phyloP scores from a whole-genome alignment of 805 yeast species.

The Zygosaccharomyces siamensis region DNA sequence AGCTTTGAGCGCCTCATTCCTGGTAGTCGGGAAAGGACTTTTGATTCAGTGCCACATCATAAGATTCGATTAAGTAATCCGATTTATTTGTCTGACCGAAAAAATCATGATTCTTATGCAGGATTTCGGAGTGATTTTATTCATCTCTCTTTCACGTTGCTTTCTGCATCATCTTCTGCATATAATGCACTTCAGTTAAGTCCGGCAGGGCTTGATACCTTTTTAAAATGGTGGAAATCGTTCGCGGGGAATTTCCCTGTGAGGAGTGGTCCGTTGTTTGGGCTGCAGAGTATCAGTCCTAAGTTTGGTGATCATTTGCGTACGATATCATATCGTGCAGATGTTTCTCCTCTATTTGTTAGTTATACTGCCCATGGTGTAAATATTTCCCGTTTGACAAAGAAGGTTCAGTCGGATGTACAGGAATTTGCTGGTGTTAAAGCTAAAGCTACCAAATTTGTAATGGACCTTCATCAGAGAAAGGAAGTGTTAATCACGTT shows the following conservation, averaged over 20 bases:
- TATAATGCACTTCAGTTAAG: constrained; percentile 75
- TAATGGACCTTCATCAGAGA: constrained; percentile 64
- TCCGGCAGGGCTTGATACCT: constrained; percentile 62
- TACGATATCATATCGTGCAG: constrained; percentile 76
- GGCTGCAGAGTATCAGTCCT: constrained; percentile 46
- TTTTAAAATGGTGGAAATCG: constrained; percentile 80
- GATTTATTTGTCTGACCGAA: constrained; percentile 40
- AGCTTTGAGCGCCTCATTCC: constrained; percentile 45
- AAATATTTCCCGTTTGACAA: constrained; percentile 30
- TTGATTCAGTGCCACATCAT: constrained; percentile 54
- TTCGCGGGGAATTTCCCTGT: constrained; percentile 82
- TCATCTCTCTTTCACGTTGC: constrained; percentile 60
- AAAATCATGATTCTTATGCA: constrained; percentile 68
- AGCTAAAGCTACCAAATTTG: constrained; percentile 49
- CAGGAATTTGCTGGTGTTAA: constrained; percentile 67
- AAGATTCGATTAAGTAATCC: constrained; percentile 57
- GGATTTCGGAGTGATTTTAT: constrained; percentile 80
- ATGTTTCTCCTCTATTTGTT: constrained; percentile 65
- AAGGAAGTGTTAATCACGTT: constrained; percentile 44
- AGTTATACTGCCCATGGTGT: constrained; percentile 60
- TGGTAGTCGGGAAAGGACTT: constrained; percentile 38
- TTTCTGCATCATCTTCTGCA: constrained; percentile 39
- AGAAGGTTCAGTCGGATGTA: constrained; percentile 14
- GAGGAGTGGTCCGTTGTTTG: constrained; percentile 68
- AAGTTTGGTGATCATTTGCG: constrained; percentile 72